Percentiles rank a stretch among this genome's conserved stretches.
These are phyloP conservation scores for Saxispiralis lemnorum DNA, from an alignment of 495 filamentous ascomycete genomes.

Conservation along the genomic window DNA sequence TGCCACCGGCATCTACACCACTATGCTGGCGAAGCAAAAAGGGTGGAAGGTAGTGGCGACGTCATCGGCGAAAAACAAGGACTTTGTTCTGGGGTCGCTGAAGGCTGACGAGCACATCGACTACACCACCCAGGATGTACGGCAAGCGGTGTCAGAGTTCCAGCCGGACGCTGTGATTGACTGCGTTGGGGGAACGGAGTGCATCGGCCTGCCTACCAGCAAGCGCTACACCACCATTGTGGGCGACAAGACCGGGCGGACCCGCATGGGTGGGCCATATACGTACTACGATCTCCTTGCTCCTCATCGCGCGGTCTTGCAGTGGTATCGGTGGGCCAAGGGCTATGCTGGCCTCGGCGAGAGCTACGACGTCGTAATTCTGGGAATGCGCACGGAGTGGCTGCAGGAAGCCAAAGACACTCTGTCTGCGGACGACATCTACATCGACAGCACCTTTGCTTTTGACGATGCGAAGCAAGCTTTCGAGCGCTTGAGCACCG, in stretches of 20 bases:
- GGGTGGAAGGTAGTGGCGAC: constrained; percentile 17
- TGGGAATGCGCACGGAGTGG: constrained; percentile 13
- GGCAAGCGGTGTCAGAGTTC: constrained; percentile 5
- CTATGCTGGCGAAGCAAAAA: constrained; percentile 12
- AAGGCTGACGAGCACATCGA: constrained; percentile 19
- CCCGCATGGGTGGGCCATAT: constrained; percentile 17
- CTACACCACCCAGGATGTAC: constrained; percentile 17
- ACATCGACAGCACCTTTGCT: constrained; percentile 13
- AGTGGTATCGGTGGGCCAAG: constrained; percentile 13
- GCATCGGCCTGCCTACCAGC: constrained; percentile 7
- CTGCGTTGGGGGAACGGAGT: constrained; percentile 20
- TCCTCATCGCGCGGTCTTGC: constrained; percentile 8
- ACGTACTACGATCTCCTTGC: constrained; percentile 16
- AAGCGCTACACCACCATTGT: constrained; percentile 19
- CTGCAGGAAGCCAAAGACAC: constrained; percentile 9
- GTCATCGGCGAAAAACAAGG: constrained; percentile 17
- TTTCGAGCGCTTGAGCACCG: constrained; percentile 17
- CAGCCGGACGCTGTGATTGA: constrained; percentile 20
- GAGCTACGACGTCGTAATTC: constrained; percentile 16
- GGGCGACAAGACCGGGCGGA: constrained; percentile 19
- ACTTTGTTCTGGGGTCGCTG: constrained; percentile 15
- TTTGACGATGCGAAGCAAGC: constrained; percentile 17
- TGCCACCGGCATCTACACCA: constrained; percentile 14
- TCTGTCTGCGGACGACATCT: constrained; percentile 10
- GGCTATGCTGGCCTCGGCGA: constrained; percentile 15